Base-by-base conservation (phyloP, 1,284 basidiomycete species). In the Cerrena zonata region DNA sequence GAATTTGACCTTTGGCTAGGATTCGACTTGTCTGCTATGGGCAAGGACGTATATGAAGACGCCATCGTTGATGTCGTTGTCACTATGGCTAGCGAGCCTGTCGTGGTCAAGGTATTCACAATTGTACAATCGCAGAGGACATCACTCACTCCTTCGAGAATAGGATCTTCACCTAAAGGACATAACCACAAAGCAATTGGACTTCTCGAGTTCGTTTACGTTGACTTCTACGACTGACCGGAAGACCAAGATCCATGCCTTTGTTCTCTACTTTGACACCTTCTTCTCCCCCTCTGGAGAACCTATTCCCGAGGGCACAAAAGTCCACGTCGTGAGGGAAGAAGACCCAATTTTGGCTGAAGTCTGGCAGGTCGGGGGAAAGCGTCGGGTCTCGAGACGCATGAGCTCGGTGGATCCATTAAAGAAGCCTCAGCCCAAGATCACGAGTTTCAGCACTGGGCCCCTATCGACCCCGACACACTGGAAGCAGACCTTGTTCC, bases 401-500 rank as follows among this genome's bases (percentile, higher is more conserved):
- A 59, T 63, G 61, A 68, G 65, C 54, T 58, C 63, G 18, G 64
- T 58, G 46, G 59, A 61, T 48, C 57, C 50, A 63, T 72, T 55
- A 61, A 69, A 49, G 71, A 61, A 62, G 52, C 54, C 50, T 22
- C 74, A 75, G 26, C 78, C 79, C 42, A 72, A 73, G 15, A 71
- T 84, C 26, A 82, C 83, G 5, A 90, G 88, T 65, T 98, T 98
- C 68, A 95, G 92, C 56, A 99, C 95, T 0, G 91, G 93, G 0
- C 93, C 95, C 3, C 70, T 71, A 59, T 91, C 89, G 55, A 81
- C 84, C 45, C 84, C 89, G 21, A 99, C 95, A n/a, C 95, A 99
- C 67, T 99, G 95, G 95, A 95, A 95, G 67, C 95, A 99, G 65
- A 94, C 94, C 0, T 63, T 94, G 11, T 96, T 99, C 68, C 70